Conservation (phyloP, 768 basidiomycete genomes). For the Xerocomellus amylosporus region DNA sequence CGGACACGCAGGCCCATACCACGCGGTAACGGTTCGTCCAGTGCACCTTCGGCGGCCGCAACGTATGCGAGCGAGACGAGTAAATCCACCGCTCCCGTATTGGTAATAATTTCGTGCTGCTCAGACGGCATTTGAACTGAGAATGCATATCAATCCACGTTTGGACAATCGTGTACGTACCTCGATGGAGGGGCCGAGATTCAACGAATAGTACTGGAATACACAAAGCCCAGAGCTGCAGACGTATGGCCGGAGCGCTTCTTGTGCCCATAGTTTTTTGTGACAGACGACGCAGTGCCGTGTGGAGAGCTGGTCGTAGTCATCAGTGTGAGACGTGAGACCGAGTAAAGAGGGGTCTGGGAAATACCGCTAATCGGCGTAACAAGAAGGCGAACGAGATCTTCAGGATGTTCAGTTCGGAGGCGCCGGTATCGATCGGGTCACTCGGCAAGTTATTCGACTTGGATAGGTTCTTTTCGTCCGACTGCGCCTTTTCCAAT, state of each 20-base stretch:
- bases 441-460: slow-evolving; percentile 54
- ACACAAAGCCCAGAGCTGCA: slow-evolving; percentile 63
- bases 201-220: slow-evolving; percentile 66
- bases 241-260: slow-evolving; percentile 71
- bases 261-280: slow-evolving; percentile 49
- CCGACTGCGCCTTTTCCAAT: slow-evolving; percentile 39
- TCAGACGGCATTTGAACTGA: not conserved
- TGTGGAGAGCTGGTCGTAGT: slow-evolving; percentile 50
- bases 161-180: slow-evolving; percentile 31
- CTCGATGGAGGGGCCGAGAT: slow-evolving; percentile 66
- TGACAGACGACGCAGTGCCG: slow-evolving; percentile 77
- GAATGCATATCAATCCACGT: not conserved
- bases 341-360: not conserved
- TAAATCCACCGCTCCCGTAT: slow-evolving; percentile 63
- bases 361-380: slow-evolving; percentile 55
- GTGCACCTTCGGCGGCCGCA: slow-evolving; percentile 49
- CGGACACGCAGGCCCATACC: slow-evolving; percentile 60
- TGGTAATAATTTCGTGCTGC: slow-evolving; percentile 71
- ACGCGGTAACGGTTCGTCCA: slow-evolving; percentile 57
- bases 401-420: slow-evolving; percentile 56
- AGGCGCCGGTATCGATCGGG: slow-evolving; percentile 38
- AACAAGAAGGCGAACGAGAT: slow-evolving; percentile 64
- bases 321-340: not conserved
- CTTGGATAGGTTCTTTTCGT: slow-evolving; percentile 38
- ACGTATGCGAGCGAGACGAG: slow-evolving; percentile 61